Evolutionary conservation across 257 asterid genomes (phyloP).

Genomic region (Linaria vulgaris): DNA sequence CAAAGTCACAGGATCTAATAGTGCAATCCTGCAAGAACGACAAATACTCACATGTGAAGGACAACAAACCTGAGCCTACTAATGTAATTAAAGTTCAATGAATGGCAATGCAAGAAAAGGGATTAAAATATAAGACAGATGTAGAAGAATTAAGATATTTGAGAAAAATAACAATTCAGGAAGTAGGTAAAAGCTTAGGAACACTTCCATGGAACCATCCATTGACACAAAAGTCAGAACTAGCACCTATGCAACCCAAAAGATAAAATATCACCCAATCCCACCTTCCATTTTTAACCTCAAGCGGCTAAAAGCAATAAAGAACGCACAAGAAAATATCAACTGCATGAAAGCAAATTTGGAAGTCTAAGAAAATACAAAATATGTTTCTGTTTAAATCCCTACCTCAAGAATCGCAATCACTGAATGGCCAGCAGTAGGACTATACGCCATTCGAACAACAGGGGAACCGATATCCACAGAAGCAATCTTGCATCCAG

Average conservation of each 20-base stretch:
- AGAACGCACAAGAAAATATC: not conserved
- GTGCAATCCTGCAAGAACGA: conserved; percentile 78
- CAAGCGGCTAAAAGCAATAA: not conserved
- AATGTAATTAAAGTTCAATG: conserved; percentile 16
- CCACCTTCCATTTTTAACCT: no score
- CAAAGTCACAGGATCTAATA: conserved; percentile 95
- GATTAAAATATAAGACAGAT: not conserved
- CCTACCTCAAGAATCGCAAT: conserved; percentile 95
- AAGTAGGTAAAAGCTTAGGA: not conserved
- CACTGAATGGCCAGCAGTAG: conserved; percentile 70
- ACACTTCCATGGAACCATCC: not conserved
- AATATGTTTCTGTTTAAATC: not conserved
- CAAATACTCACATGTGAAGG: conserved; percentile 26
- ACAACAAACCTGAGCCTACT: conserved; percentile 19
- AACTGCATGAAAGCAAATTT: not conserved
- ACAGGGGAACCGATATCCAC: conserved; percentile 97
- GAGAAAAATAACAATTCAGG: conserved; percentile 1
- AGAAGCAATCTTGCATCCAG: conserved; percentile 94
- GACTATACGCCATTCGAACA: conserved; percentile 94
- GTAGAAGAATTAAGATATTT: not conserved
- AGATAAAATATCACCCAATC: not conserved
- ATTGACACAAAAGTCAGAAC: conserved; percentile 1
- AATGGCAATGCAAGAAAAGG: conserved; percentile 6
- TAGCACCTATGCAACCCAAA: not conserved
- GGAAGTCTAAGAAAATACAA: not conserved